These are phyloP conservation scores for Besnoitia besnoiti DNA, from an alignment of 169 alveolate genomes.

Conservation along the genomic window DNA sequence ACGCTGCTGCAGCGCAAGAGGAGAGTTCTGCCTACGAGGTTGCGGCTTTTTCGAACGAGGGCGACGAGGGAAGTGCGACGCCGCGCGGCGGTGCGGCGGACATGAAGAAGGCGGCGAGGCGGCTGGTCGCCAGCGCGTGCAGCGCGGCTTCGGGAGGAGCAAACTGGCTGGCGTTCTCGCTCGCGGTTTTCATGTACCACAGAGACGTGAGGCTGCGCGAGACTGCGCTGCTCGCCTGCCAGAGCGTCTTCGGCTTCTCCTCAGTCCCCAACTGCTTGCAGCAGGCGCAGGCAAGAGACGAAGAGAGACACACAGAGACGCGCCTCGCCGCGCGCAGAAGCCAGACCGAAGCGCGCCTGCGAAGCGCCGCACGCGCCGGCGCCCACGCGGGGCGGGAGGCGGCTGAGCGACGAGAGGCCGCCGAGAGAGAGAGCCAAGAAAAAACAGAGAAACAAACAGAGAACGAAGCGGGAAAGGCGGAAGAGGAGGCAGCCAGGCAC, in stretches of 20 bases:
- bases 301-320: neutral
- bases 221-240: neutral
- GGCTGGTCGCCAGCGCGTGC: neutral
- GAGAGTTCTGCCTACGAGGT: too few species aligned
- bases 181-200: neutral
- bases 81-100: too few species aligned
- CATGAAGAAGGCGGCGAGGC: neutral
- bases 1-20: too few species aligned
- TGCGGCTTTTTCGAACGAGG: too few species aligned
- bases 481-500: neutral
- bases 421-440: neutral
- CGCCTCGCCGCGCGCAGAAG: neutral
- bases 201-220: neutral
- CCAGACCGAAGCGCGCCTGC: neutral
- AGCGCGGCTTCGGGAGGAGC: neutral
- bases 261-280: conserved; percentile 46
- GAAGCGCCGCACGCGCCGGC: neutral
- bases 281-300: neutral
- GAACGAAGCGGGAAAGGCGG: neutral
- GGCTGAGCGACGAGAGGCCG: neutral
- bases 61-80: too few species aligned
- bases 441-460: neutral
- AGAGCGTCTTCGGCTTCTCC: conserved; percentile 64
- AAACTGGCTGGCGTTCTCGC: neutral
- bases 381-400: neutral